Percentiles rank a stretch among this genome's conserved stretches.
phyloP scores from a whole-genome alignment of 257 asterid genomes.

The Nicotiana knightiana region DNA sequence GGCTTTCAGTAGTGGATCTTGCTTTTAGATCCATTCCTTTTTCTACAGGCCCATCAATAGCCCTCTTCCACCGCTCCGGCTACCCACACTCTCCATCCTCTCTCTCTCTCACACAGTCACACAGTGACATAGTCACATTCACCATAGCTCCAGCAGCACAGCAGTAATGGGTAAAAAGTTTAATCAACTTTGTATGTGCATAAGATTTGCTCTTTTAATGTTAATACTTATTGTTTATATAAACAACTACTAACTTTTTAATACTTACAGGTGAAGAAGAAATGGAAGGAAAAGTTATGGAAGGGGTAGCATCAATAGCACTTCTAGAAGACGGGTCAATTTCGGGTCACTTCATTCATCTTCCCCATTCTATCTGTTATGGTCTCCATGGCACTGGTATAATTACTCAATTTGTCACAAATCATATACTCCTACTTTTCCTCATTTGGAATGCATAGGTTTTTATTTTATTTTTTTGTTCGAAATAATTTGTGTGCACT shows the following conservation, averaged over 20 bases:
- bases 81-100: neutral
- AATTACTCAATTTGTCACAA: neutral
- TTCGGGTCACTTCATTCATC: conserved; percentile 92
- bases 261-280: conserved; percentile 9
- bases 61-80: neutral
- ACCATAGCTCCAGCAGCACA: neutral
- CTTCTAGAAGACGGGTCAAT: conserved; percentile 76
- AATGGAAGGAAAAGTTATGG: conserved; percentile 39
- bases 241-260: neutral
- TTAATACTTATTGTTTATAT: neutral
- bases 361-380: conserved; percentile 75
- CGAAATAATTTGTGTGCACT: neutral
- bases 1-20: no score
- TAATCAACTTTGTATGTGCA: neutral
- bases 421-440: neutral
- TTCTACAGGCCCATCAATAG: neutral
- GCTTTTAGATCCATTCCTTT: neutral
- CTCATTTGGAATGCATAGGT: neutral
- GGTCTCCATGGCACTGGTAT: conserved; percentile 88
- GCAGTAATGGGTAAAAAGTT: neutral
- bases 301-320: conserved; percentile 92
- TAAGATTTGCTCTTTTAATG: neutral
- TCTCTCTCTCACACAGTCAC: no score
- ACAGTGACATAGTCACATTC: neutral
- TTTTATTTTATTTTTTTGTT: neutral